A percentile compares a stretch with the other conserved stretches of the same genome.
phyloP scores from a whole-genome alignment of 1,284 basidiomycete species.

The Neonothopanus nambi region DNA sequence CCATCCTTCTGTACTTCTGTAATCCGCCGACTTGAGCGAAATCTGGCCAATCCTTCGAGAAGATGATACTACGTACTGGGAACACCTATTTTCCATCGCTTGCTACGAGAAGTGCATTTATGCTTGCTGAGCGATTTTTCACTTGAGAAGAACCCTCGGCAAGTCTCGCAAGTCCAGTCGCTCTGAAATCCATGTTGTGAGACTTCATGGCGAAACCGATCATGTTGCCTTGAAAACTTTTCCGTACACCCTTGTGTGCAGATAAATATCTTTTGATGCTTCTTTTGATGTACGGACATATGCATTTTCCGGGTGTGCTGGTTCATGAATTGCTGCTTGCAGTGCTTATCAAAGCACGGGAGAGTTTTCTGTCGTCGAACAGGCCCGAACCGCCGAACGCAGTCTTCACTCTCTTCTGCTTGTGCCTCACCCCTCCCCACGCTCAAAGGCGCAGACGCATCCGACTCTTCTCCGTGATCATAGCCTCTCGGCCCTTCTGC shows the following conservation, averaged over 20 bases:
- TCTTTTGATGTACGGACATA: conserved; percentile 18
- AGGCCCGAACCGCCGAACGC: too few species aligned
- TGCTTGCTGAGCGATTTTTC: conserved; percentile 2
- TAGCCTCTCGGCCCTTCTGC: too few species aligned
- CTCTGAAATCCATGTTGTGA: conserved; percentile 23
- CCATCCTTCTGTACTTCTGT: too few species aligned
- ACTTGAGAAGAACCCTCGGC: conserved; percentile 22
- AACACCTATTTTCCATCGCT: neutral
- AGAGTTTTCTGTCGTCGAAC: neutral
- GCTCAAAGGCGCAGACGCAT: too few species aligned
- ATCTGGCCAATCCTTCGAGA: too few species aligned
- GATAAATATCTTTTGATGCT: conserved; percentile 15
- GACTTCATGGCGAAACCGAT: conserved; percentile 26
- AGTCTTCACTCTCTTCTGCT: neutral
- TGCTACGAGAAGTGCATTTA: neutral
- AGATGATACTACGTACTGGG: neutral
- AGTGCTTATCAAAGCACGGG: conserved; percentile 18
- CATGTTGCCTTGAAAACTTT: conserved; percentile 26
- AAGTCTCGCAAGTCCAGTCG: conserved; percentile 23
- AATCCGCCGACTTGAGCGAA: too few species aligned
- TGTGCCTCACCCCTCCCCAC: too few species aligned
- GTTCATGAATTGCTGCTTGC: conserved; percentile 21
- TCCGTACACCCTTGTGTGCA: conserved; percentile 23
- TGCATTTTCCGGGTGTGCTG: conserved; percentile 20
- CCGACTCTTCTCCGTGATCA: too few species aligned